A percentile compares a stretch with the other conserved stretches of the same genome.
Conservation (phyloP, 2,329 filamentous ascomycete species). For the Phialemoniopsis sp. region DNA sequence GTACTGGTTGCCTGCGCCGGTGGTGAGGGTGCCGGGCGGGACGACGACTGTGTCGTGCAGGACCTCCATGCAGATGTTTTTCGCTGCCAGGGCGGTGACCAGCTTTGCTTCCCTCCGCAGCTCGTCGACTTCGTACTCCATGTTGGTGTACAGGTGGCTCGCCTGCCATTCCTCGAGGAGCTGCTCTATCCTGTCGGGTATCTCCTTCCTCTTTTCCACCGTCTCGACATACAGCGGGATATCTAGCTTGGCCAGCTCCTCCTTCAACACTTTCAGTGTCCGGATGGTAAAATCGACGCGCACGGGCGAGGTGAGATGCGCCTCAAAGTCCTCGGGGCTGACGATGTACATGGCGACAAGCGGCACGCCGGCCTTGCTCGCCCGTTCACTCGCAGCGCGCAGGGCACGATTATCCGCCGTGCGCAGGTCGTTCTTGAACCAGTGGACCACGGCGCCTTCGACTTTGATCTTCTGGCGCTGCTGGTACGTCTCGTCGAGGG, state of each 20-base stretch:
- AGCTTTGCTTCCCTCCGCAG: constrained; percentile 70
- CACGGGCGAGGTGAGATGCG: constrained; percentile 68
- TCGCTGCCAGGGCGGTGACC: constrained; percentile 54
- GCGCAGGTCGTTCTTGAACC: constrained; percentile 85
- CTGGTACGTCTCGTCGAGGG: constrained; percentile 55
- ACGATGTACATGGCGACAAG: constrained; percentile 75
- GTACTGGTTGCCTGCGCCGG: constrained; percentile 71
- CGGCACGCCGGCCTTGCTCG: constrained; percentile 41
- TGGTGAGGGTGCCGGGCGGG: constrained; percentile 63
- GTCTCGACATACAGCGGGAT: constrained; percentile 78
- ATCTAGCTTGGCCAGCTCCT: constrained; percentile 64
- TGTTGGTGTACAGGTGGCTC: constrained; percentile 74
- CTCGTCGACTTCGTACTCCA: constrained; percentile 92
- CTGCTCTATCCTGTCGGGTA: constrained; percentile 59
- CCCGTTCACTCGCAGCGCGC: constrained; percentile 57
- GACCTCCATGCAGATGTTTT: constrained; percentile 64
- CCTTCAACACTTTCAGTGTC: constrained; percentile 60
- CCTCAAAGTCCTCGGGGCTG: constrained; percentile 80
- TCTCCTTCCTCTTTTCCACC: constrained; percentile 57
- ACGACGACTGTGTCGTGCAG: constrained; percentile 83
- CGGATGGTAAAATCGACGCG: constrained; percentile 80
- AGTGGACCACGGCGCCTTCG: constrained; percentile 70
- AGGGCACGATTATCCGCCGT: constrained; percentile 70
- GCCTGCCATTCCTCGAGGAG: constrained; percentile 69
- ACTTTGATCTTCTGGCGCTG: constrained; percentile 46